Evolutionary conservation across 2,329 filamentous ascomycete genomes (phyloP), one percentile per base, ranked within the genome.

Genomic region (Aspergillus felis): DNA sequence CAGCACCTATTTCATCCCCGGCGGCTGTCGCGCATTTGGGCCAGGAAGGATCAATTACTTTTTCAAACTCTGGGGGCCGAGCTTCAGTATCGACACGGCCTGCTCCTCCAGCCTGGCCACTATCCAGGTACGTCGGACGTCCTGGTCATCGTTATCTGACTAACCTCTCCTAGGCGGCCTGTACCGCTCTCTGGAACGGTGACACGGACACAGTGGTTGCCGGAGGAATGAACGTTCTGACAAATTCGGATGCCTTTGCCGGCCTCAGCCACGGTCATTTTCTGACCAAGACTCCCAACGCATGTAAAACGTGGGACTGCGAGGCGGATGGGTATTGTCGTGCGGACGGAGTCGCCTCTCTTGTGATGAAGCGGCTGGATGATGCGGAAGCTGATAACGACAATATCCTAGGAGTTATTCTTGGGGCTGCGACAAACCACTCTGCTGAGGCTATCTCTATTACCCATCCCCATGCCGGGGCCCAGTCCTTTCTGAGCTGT

Each of bases 131-230:
- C 9, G 28, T 29, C 28, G 9, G 28, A 29, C 9, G 28, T 29
- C 28, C 9, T 29, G 9, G 10, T 29, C 28, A 29, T 10, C 28
- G 28, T 12, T 9, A 9, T 12, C 28, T 12, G 28, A 29, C 28
- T 29, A 29, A 29, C 28, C 28, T 29, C 9, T 29, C 9, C 28
- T 29, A 29, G 28, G 28, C 89, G 4, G 84, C 85, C 14, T 92
- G 89, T 74, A 87, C 85, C 3, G 84, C 90, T 0, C 78, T 92
- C 5, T 88, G 87, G 83, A 83, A 84, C 7, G 84, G 85, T 50
- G 90, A 94, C 63, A 89, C 86, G 58, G 90, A 94, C 68, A 92
- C 87, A 6, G 90, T 89, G 1, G 85, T 92, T 35, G 88, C 89
- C 2, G 90, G 91, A 57, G 91, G 91, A 60, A 77, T 89, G n/a